phyloP scores from a whole-genome alignment of 176 grass and related monocot species.

The Zizania latifolia region DNA sequence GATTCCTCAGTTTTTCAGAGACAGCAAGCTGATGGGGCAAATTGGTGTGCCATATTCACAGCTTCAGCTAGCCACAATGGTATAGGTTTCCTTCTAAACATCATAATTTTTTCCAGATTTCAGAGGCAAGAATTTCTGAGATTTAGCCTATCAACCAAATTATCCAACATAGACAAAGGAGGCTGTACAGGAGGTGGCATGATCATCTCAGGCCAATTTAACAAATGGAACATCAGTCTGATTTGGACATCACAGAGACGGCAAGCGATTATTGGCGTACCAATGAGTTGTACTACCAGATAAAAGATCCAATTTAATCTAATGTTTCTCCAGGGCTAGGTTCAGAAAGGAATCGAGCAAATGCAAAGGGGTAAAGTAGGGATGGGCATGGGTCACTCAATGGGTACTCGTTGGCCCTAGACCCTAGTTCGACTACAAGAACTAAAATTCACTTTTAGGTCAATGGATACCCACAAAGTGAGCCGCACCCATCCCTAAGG shows the following conservation, averaged over 20 bases:
- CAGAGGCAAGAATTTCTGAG: not conserved
- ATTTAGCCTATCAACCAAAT: not conserved
- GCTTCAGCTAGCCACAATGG: not conserved
- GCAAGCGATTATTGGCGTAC: not conserved
- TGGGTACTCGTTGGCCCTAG: too few relatives aligned
- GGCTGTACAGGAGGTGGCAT: not conserved
- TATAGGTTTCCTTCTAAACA: not conserved
- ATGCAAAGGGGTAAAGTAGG: not conserved
- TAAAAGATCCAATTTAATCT: conserved; percentile 21
- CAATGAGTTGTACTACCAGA: not conserved
- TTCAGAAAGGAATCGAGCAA: not conserved
- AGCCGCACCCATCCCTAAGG: too few relatives aligned
- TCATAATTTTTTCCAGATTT: too few relatives aligned
- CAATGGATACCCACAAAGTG: too few relatives aligned
- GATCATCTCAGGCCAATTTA: not conserved
- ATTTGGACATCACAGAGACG: not conserved
- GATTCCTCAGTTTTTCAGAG: not conserved
- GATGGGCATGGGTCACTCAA: too few relatives aligned
- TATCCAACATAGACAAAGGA: not conserved
- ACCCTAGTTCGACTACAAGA: too few relatives aligned
- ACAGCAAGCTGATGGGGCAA: not conserved
- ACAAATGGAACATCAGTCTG: not conserved
- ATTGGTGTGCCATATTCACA: conserved; percentile 2
- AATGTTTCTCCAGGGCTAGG: not conserved
- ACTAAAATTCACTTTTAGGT: too few relatives aligned